phyloP scores from a whole-genome alignment of 192 early-diverging fungal species.

The Coemansia sp. region DNA sequence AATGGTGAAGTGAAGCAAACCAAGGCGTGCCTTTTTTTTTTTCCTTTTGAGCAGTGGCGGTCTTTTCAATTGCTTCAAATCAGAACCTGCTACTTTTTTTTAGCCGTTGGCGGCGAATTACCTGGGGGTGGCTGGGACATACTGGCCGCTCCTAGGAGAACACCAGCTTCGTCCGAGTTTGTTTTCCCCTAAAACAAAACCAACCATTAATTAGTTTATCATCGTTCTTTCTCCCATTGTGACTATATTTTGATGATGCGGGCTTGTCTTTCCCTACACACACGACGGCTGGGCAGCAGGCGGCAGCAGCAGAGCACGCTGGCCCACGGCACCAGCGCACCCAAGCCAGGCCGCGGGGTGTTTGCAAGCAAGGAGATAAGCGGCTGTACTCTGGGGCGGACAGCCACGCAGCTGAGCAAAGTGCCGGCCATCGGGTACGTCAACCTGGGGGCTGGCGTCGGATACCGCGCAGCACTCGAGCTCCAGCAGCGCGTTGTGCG shows the following conservation, averaged over 20 bases:
- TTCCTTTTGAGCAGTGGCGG: no score
- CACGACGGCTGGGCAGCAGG: background rate
- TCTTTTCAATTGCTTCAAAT: constrained; percentile 1
- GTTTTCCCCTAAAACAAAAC: no score
- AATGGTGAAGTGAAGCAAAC: constrained; percentile 21
- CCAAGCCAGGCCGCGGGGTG: background rate
- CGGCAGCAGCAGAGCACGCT: background rate
- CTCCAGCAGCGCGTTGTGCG: constrained; percentile 64
- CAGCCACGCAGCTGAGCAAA: constrained; percentile 21
- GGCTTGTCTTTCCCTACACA: background rate
- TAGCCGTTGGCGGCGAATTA: background rate
- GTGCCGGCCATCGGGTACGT: constrained; percentile 50
- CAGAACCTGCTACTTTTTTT: background rate
- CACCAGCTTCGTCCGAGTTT: no score
- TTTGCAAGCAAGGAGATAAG: constrained; percentile 17
- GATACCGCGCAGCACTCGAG: constrained; percentile 60
- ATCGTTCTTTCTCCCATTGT: no score
- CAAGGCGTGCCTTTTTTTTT: background rate
- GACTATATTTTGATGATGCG: background rate
- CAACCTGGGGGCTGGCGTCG: constrained; percentile 42
- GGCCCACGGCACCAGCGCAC: background rate
- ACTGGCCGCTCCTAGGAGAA: no score
- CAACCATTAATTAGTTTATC: no score
- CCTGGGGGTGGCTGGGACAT: background rate
- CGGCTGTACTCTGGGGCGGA: constrained; percentile 33